These are phyloP conservation scores for Trypanosoma mega DNA, from an alignment of 208 protist genomes.

Conservation along the genomic window DNA sequence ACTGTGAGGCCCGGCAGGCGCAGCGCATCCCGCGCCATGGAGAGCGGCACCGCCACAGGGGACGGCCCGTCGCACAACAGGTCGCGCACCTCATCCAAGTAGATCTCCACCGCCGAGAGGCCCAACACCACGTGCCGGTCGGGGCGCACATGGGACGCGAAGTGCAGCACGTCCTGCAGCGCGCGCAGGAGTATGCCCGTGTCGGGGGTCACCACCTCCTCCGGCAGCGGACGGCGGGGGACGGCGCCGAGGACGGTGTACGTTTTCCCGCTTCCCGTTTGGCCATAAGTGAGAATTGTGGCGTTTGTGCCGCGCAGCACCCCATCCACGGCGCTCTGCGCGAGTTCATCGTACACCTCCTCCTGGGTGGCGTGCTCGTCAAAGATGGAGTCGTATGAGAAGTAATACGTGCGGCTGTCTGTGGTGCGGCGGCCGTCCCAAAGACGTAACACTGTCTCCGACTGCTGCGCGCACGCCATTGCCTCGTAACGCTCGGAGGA, in stretches of 20 bases:
- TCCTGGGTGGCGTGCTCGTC: slow-evolving; percentile 84
- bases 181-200: slow-evolving; percentile 90
- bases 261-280: slow-evolving; percentile 92
- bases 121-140: slow-evolving; percentile 76
- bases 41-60: slow-evolving; percentile 28
- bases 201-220: no score
- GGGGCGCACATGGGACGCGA: slow-evolving; percentile 38
- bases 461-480: slow-evolving; percentile 45
- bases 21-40: slow-evolving; percentile 69
- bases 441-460: slow-evolving; percentile 65
- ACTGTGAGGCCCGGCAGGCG: slow-evolving; percentile 64
- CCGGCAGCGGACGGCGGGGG: no score
- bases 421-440: slow-evolving; percentile 47
- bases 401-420: slow-evolving; percentile 53
- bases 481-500: slow-evolving; percentile 69
- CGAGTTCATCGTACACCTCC: slow-evolving; percentile 90
- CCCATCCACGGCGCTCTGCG: slow-evolving; percentile 76
- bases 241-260: slow-evolving; percentile 87
- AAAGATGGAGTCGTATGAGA: slow-evolving; percentile 89
- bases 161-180: slow-evolving; percentile 82
- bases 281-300: slow-evolving; percentile 86
- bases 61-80: slow-evolving; percentile 60
- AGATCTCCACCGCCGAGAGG: slow-evolving; percentile 87
- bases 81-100: slow-evolving; percentile 87
- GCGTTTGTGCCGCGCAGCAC: slow-evolving; percentile 81